Conservation (phyloP, 1,139 yeast species). For the Suhomyces bokatorum region DNA sequence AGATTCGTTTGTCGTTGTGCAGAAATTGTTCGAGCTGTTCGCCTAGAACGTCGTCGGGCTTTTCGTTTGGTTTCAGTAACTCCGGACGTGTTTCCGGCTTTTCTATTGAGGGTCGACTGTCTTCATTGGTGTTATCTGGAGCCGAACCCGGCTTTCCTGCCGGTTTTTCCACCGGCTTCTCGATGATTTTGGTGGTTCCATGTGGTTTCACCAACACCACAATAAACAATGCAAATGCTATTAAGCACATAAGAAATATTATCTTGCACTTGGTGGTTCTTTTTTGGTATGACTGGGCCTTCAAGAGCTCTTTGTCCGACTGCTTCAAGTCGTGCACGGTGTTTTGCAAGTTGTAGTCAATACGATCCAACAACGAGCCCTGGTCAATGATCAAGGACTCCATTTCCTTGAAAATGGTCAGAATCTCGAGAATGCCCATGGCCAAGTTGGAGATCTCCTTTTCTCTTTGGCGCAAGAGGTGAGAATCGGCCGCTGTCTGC, state of each 20-base stretch:
- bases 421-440: slow-evolving; percentile 89
- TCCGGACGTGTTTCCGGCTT: not conserved
- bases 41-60: not conserved
- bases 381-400: slow-evolving; percentile 92
- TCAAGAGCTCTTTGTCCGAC: slow-evolving; percentile 74
- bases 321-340: slow-evolving; percentile 73
- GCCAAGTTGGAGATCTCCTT: slow-evolving; percentile 88
- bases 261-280: slow-evolving; percentile 89
- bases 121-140: not conserved
- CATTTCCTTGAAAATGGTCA: slow-evolving; percentile 90
- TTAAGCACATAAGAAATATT: slow-evolving; percentile 66
- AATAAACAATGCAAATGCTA: slow-evolving; percentile 72
- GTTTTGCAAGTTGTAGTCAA: slow-evolving; percentile 84
- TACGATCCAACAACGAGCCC: slow-evolving; percentile 89
- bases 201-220: slow-evolving; percentile 70
- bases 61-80: not conserved
- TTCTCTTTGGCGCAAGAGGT: slow-evolving; percentile 70
- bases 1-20: not conserved
- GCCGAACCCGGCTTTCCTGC: not conserved
- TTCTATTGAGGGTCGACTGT: not conserved
- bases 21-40: not conserved
- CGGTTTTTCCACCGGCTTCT: slow-evolving; percentile 22
- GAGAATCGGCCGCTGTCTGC: slow-evolving; percentile 39
- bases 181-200: slow-evolving; percentile 26
- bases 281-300: slow-evolving; percentile 81